Evolutionary conservation across 208 protist species (phyloP).

Genomic region (Naegleria lovaniensis): DNA sequence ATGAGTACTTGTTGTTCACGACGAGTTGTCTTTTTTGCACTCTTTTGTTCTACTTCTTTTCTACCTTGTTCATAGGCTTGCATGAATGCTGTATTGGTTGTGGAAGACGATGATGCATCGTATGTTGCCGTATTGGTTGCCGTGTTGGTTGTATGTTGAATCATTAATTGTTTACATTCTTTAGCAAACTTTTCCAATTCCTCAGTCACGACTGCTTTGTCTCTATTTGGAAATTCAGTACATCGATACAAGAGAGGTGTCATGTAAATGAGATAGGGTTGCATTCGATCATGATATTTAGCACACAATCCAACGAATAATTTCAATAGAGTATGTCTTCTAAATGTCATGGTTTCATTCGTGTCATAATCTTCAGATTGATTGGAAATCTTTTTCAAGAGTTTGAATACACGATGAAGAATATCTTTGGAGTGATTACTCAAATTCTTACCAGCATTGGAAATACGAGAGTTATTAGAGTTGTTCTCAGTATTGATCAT

Average conservation of each 20-base stretch:
- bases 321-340: not conserved
- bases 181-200: not conserved
- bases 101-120: no score
- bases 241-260: not conserved
- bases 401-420: not conserved
- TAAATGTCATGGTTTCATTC: not conserved
- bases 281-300: not conserved
- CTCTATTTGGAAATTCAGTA: not conserved
- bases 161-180: not conserved
- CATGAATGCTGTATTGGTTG: not conserved
- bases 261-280: not conserved
- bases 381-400: not conserved
- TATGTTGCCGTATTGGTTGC: no score
- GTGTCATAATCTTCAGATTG: not conserved
- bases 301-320: not conserved
- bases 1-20: not conserved
- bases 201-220: not conserved
- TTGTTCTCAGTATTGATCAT: not conserved
- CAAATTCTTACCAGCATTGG: no score
- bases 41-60: not conserved
- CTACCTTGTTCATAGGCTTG: slow-evolving; percentile 9
- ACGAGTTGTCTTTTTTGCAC: not conserved
- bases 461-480: no score
- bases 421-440: not conserved
- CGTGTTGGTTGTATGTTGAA: not conserved